These are phyloP conservation scores for Neotropicomus parvogracilis DNA, from an alignment of 1,284 basidiomycete genomes.

Conservation along the genomic window DNA sequence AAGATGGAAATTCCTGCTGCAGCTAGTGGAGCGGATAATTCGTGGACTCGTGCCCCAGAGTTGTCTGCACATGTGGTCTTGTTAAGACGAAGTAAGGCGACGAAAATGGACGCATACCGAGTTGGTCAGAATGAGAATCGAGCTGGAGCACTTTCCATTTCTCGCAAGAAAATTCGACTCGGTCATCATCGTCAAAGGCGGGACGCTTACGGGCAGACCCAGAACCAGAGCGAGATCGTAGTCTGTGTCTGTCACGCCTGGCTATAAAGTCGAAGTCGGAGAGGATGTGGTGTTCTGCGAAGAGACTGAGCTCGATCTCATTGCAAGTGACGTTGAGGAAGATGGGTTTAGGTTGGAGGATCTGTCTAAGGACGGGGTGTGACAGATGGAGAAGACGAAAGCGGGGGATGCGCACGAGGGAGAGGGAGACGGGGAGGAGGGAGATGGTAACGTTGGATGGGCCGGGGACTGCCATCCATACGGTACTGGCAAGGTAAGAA, in stretches of 20 bases:
- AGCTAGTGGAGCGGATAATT: conserved; percentile 75
- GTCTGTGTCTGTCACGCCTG: conserved; percentile 49
- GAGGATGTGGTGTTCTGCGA: conserved; percentile 58
- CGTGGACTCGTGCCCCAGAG: conserved; percentile 70
- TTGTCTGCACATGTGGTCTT: conserved; percentile 43
- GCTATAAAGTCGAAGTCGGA: conserved; percentile 61
- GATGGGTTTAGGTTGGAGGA: conserved; percentile 59
- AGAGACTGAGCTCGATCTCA: conserved; percentile 69
- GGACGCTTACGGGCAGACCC: conserved; percentile 31
- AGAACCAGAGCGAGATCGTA: conserved; percentile 40
- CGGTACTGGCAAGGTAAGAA: too few relatives aligned
- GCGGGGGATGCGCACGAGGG: conserved; percentile 69
- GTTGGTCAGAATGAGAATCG: conserved; percentile 65
- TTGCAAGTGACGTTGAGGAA: conserved; percentile 76
- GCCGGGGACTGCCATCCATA: conserved; percentile 23
- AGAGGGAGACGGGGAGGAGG: conserved; percentile 64
- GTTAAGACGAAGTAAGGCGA: conserved; percentile 1
- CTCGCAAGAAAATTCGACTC: conserved; percentile 67
- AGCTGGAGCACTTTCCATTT: conserved; percentile 74
- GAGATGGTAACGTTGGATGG: conserved; percentile 54
- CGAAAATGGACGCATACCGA: conserved; percentile 44
- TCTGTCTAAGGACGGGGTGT: conserved; percentile 61
- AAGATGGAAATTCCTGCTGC: conserved; percentile 79
- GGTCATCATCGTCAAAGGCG: conserved; percentile 35
- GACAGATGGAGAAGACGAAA: conserved; percentile 56